Conservation (phyloP, 306 rosid species). For the Ochetophila trinervis region DNA sequence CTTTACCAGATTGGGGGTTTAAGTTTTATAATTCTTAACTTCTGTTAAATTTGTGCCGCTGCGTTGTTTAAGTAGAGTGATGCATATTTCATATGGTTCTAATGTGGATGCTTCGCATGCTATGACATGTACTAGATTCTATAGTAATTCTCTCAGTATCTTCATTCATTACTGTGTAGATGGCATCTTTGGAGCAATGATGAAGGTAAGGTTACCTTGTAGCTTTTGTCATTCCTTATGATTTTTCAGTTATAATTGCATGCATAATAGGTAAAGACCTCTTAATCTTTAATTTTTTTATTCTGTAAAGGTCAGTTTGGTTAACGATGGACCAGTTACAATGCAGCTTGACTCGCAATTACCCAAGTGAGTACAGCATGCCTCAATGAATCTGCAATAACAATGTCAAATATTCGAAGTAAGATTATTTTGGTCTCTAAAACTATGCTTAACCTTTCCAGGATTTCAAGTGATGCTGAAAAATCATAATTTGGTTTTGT, state of each 20-base stretch:
- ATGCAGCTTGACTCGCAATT: conserved; percentile 85
- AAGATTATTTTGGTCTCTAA: background rate
- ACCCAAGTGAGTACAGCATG: conserved; percentile 53
- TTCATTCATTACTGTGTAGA: conserved; percentile 36
- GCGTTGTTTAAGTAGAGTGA: background rate
- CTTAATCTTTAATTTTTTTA: conserved; percentile 12
- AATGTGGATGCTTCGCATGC: too few relatives aligned
- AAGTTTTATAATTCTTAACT: too few relatives aligned
- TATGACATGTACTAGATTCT: background rate
- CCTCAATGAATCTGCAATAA: background rate
- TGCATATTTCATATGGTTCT: too few relatives aligned
- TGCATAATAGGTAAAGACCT: background rate
- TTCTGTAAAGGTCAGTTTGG: conserved; percentile 66
- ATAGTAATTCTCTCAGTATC: background rate
- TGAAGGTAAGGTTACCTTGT: conserved; percentile 58
- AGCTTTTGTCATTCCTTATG: background rate
- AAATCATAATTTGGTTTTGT: conserved; percentile 11
- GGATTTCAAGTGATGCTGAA: conserved; percentile 17
- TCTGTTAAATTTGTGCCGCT: too few relatives aligned
- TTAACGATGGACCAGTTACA: conserved; percentile 94
- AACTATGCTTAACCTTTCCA: conserved; percentile 3
- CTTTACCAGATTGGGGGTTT: too few relatives aligned
- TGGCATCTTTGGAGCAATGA: conserved; percentile 95
- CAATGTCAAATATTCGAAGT: background rate
- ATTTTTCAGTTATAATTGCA: background rate